These are phyloP conservation scores for Salix exigua DNA, from an alignment of 345 rosid genomes.

Conservation along the genomic window DNA sequence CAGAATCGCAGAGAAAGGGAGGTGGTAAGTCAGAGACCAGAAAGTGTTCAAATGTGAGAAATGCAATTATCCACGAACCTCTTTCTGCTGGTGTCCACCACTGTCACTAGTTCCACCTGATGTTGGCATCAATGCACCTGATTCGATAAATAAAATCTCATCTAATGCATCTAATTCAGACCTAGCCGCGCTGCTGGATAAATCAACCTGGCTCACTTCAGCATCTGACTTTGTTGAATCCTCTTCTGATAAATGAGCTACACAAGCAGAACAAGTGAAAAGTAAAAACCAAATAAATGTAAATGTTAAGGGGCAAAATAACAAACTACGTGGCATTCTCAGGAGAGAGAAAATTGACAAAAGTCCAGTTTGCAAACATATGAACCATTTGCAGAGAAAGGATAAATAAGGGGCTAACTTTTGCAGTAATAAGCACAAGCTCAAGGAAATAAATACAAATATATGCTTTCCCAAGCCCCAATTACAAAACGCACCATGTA, in stretches of 20 bases:
- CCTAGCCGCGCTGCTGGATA: constrained; percentile 23
- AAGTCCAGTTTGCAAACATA: neutral
- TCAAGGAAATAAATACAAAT: no score
- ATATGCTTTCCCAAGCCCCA: no score
- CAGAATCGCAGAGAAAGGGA: neutral
- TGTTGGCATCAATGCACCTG: constrained; percentile 37
- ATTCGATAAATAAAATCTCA: constrained; percentile 66
- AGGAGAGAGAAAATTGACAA: neutral
- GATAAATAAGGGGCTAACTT: neutral
- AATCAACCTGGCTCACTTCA: constrained; percentile 31
- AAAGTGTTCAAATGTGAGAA: neutral
- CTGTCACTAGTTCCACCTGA: constrained; percentile 30
- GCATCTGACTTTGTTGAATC: constrained; percentile 43
- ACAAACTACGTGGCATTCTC: neutral
- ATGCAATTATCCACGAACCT: constrained; percentile 30
- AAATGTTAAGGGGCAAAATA: neutral
- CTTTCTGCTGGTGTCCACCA: constrained; percentile 47
- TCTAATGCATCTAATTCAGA: constrained; percentile 56
- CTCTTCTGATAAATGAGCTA: constrained; percentile 44
- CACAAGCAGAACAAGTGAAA: constrained; percentile 8
- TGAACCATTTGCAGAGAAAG: neutral
- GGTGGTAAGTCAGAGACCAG: neutral
- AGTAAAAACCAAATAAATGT: neutral
- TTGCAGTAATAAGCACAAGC: neutral
- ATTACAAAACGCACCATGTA: neutral